Evolutionary conservation across 306 rosid species (phyloP).

Genomic region (Nissolia schottii): DNA sequence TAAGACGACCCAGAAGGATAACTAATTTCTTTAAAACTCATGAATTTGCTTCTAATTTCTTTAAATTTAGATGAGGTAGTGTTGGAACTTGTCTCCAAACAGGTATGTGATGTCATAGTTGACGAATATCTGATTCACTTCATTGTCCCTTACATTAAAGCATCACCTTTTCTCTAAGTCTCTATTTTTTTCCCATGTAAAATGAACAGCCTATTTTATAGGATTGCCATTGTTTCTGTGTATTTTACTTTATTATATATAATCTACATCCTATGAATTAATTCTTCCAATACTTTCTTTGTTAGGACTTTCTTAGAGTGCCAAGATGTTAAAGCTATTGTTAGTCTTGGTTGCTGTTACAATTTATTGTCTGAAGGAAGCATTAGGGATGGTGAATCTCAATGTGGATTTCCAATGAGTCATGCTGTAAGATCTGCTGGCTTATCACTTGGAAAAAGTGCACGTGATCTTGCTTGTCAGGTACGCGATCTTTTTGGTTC

Average conservation of each 20-base stretch:
- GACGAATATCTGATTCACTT: neutral
- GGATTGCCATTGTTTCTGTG: neutral
- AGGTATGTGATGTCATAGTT: neutral
- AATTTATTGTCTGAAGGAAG: constrained; percentile 78
- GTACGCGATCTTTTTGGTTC: constrained; percentile 31
- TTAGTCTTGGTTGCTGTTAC: constrained; percentile 90
- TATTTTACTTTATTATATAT: neutral
- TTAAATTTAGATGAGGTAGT: neutral
- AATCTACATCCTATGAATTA: neutral
- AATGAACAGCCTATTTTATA: neutral
- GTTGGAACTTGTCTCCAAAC: neutral
- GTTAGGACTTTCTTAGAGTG: constrained; percentile 74
- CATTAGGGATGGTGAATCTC: constrained; percentile 35
- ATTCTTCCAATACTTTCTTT: constrained; percentile 23
- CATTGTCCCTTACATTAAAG: neutral
- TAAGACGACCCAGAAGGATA: neutral
- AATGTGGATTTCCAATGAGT: constrained; percentile 84
- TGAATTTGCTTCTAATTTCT: neutral
- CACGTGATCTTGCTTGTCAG: constrained; percentile 95
- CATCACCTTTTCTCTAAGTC: neutral
- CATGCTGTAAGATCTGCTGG: constrained; percentile 52
- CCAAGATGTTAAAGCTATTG: constrained; percentile 79
- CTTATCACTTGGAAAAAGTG: constrained; percentile 71
- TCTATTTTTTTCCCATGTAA: neutral
- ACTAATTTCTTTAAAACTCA: neutral